Evolutionary conservation across 306 rosid species (phyloP).

Genomic region (Vicia villosa): DNA sequence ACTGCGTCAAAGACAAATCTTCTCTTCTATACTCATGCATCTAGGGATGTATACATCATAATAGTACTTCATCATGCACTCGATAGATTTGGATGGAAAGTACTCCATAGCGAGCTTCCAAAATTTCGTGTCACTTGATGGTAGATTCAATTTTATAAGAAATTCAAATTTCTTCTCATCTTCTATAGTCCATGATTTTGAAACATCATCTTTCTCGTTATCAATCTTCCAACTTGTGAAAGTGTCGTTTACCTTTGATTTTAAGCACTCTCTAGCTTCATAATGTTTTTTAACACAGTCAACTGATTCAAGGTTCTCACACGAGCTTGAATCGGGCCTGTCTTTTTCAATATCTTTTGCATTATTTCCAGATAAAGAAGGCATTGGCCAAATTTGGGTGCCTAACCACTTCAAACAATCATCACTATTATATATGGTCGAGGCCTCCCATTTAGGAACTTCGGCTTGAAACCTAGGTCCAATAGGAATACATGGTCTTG

Average conservation of each 20-base stretch:
- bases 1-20: conserved; percentile 19
- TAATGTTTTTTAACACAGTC: conserved; percentile 37
- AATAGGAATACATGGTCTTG: conserved; percentile 42
- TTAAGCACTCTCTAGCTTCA: conserved; percentile 34
- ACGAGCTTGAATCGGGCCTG: conserved; percentile 35
- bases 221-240: conserved; percentile 47
- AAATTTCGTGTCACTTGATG: conserved; percentile 23
- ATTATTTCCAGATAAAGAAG: neutral
- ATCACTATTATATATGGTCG: neutral
- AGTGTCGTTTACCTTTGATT: conserved; percentile 36
- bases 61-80: conserved; percentile 42
- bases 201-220: conserved; percentile 46
- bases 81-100: conserved; percentile 42
- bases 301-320: conserved; percentile 36
- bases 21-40: conserved; percentile 34
- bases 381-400: conserved; percentile 42
- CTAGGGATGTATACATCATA: conserved; percentile 40
- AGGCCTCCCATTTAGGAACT: conserved; percentile 42
- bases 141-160: conserved; percentile 8
- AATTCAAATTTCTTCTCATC: conserved; percentile 35
- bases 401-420: conserved; percentile 39
- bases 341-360: conserved; percentile 35
- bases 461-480: conserved; percentile 57
- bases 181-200: conserved; percentile 41
- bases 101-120: conserved; percentile 40